Conservation (phyloP, 495 filamentous ascomycete species). For the Tuber microsphaerosporum region DNA sequence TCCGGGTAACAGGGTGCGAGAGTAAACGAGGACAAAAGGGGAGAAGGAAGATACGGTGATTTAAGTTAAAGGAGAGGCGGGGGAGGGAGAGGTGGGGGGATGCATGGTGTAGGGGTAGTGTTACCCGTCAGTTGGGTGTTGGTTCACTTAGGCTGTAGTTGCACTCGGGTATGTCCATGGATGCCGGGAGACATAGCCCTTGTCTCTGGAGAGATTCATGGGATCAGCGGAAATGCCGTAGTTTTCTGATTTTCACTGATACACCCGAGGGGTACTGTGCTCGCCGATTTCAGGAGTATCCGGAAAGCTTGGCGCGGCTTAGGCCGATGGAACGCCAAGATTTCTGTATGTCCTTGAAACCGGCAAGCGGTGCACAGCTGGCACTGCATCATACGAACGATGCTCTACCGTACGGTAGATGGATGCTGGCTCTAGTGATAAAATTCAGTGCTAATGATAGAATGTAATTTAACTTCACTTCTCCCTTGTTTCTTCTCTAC, state of each 20-base stretch:
- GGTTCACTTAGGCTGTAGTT: not conserved
- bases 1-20: no score
- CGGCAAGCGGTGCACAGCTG: not conserved
- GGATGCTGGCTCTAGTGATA: not conserved
- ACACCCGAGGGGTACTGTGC: no score
- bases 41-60: no score
- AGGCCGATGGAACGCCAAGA: not conserved
- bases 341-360: not conserved
- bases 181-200: not conserved
- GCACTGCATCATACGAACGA: no score
- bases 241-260: no score
- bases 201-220: not conserved
- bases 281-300: not conserved
- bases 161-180: not conserved
- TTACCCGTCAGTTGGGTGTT: not conserved
- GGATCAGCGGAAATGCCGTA: not conserved
- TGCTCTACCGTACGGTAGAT: no score
- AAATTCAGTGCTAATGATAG: not conserved
- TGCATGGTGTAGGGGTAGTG: not conserved
- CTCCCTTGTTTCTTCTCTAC: no score
- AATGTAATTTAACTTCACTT: not conserved
- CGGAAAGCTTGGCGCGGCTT: not conserved
- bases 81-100: no score
- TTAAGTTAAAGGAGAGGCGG: not conserved
- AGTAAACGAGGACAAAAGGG: no score